Percentiles rank a stretch among this genome's conserved stretches.
Evolutionary conservation across 2,329 filamentous ascomycete species (phyloP).

Genomic region (Fusarium caatingaense): DNA sequence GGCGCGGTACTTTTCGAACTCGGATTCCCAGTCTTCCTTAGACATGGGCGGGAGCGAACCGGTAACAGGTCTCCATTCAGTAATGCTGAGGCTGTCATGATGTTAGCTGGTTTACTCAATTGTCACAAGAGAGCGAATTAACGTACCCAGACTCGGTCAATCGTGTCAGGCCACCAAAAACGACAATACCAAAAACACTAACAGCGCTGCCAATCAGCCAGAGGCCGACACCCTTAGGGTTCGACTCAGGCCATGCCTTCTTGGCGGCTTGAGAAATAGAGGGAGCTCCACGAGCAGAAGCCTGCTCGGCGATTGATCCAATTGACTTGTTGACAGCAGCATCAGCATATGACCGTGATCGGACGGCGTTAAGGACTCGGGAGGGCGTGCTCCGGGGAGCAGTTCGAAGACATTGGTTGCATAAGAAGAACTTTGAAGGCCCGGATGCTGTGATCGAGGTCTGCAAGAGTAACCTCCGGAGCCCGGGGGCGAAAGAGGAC

Average conservation of each 20-base stretch:
- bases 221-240: conserved; percentile 82
- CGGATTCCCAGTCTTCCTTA: conserved; percentile 85
- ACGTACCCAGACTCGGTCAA: conserved; percentile 93
- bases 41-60: conserved; percentile 87
- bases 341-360: conserved; percentile 54
- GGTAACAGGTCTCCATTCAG: conserved; percentile 97
- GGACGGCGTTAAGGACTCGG: conserved; percentile 55
- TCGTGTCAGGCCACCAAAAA: conserved; percentile 92
- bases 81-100: conserved; percentile 83
- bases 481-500: conserved; percentile 55
- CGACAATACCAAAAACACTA: conserved; percentile 96
- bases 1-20: conserved; percentile 91
- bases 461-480: conserved; percentile 56
- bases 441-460: conserved; percentile 46
- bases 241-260: conserved; percentile 68
- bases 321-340: conserved; percentile 48
- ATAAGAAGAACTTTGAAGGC: conserved; percentile 56
- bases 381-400: conserved; percentile 50
- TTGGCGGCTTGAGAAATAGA: conserved; percentile 46
- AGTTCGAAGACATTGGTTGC: conserved; percentile 61
- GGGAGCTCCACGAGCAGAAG: conserved; percentile 40
- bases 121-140: not conserved
- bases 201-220: conserved; percentile 93
- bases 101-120: conserved; percentile 7
- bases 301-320: conserved; percentile 44